Evolutionary conservation across 176 grass and related monocot genomes (phyloP).

Genomic region (Ampelocalamus luodianensis): DNA sequence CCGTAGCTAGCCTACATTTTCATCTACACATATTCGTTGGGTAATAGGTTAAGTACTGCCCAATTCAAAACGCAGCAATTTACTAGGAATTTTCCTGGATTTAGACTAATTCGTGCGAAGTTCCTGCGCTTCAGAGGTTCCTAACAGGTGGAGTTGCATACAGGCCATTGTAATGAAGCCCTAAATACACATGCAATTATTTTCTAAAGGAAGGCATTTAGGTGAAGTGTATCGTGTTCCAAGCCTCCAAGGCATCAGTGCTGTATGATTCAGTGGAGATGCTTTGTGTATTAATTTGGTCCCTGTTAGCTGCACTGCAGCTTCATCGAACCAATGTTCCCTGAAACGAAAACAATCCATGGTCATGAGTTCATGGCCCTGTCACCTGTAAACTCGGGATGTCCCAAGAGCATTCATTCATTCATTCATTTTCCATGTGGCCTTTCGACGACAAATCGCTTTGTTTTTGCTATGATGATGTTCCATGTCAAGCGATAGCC

Average conservation of each 20-base stretch:
- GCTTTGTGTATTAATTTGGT: not conserved
- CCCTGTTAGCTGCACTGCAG: constrained; percentile 3
- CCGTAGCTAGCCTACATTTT: not conserved
- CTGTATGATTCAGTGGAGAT: not conserved
- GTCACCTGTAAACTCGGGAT: constrained; percentile 37
- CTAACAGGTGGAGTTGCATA: not conserved
- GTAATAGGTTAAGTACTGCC: not conserved
- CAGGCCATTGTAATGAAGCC: not conserved
- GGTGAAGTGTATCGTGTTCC: not conserved
- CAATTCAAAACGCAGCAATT: too few relatives aligned
- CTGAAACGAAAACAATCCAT: constrained; percentile 12
- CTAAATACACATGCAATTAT: not conserved
- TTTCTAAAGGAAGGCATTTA: not conserved
- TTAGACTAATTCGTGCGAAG: not conserved
- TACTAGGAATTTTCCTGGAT: too few relatives aligned
- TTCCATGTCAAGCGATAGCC: constrained; percentile 16
- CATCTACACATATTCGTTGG: not conserved
- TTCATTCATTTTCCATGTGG: constrained; percentile 36
- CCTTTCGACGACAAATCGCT: constrained; percentile 18
- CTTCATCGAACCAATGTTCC: constrained; percentile 26
- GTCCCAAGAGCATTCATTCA: constrained; percentile 25
- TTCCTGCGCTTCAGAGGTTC: too few relatives aligned
- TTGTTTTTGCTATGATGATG: constrained; percentile 35
- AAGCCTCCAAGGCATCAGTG: not conserved
- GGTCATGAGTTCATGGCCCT: too few relatives aligned